Base-by-base conservation (phyloP, 2,329 filamentous ascomycete species). In the Colletotrichum noveboracense region DNA sequence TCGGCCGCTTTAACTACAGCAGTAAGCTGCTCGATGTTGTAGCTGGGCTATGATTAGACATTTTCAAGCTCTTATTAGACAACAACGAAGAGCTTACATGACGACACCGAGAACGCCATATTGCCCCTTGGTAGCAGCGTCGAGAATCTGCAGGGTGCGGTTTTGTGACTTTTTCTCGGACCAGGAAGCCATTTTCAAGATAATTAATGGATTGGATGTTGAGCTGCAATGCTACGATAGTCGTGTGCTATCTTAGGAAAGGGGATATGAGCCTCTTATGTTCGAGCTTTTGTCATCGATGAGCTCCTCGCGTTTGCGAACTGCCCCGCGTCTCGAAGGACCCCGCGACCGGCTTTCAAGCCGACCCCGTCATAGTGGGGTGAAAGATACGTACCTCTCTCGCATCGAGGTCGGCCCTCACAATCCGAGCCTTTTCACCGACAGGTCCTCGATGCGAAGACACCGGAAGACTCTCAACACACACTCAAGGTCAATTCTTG, bases 11-110 rank as follows among this genome's bases (percentile, higher is more conserved):
- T 88, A 66, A 94, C 90, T 14, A 91, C 90, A 14, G 92, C 93
- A 6, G 94, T 86, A 78, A 95, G 92, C 64, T 91, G 91, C 85
- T 95, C 93, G 74, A 94, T 86, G 80, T 95, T 94, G 87, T 94
- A 7, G 90, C 92, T 80, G 66, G 91, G 7, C 7, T 6, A 93
- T 13, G 5, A 7, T 64, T 4, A 64, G 61, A 43, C 24, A 30
- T 14, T 14, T 16, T n/a, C 6, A 8, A 16, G 2, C 10, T 62
- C 58, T 21, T 12, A 43, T 64, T 8, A 36, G 34, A 14, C 13
- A 58, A 18, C 24, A 3, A 6, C 24, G 7, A 13, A 5, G 5
- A 13, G 34, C 58, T 32, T 56, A 94, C 71, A 82, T 87, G 85
- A 92, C 83, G 81, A 89, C 78, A 83, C 88, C 80, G 14, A 86